A percentile compares a stretch with the other conserved stretches of the same genome.
Conservation (phyloP, 1,139 yeast genomes). For the Saccharomycopsis phalli region DNA sequence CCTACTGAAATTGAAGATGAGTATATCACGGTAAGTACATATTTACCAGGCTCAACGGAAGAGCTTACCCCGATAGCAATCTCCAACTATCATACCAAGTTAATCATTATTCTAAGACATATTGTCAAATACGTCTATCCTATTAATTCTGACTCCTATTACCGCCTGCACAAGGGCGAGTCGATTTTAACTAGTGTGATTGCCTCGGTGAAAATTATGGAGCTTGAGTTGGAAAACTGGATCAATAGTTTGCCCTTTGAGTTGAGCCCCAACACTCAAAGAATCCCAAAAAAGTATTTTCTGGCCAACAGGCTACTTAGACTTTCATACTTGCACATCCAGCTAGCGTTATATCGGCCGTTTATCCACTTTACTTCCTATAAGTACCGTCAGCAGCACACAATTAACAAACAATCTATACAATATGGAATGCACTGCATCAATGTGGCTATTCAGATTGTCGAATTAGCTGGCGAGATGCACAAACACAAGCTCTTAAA, state of each 20-base stretch:
- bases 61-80: slow-evolving; percentile 66
- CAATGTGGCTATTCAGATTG: slow-evolving; percentile 76
- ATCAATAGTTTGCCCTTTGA: slow-evolving; percentile 62
- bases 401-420: slow-evolving; percentile 42
- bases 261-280: slow-evolving; percentile 53
- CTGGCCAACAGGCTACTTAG: slow-evolving; percentile 74
- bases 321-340: slow-evolving; percentile 73
- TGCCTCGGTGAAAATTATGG: slow-evolving; percentile 62
- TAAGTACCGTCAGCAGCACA: slow-evolving; percentile 28
- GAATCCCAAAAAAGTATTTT: slow-evolving; percentile 56
- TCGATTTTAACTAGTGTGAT: slow-evolving; percentile 32
- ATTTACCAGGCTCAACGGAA: slow-evolving; percentile 25
- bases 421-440: slow-evolving; percentile 81
- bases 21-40: slow-evolving; percentile 60
- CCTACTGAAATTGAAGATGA: slow-evolving; percentile 86
- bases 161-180: slow-evolving; percentile 1
- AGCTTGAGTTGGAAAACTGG: slow-evolving; percentile 69
- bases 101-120: slow-evolving; percentile 51
- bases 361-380: slow-evolving; percentile 73
- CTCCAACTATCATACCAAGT: slow-evolving; percentile 77
- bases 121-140: slow-evolving; percentile 52
- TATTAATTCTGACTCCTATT: slow-evolving; percentile 28
- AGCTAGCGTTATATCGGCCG: slow-evolving; percentile 80
- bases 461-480: slow-evolving; percentile 77
- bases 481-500: slow-evolving; percentile 62